phyloP scores from a whole-genome alignment of 352 stramenopile genomes.

The Albugo candida region DNA sequence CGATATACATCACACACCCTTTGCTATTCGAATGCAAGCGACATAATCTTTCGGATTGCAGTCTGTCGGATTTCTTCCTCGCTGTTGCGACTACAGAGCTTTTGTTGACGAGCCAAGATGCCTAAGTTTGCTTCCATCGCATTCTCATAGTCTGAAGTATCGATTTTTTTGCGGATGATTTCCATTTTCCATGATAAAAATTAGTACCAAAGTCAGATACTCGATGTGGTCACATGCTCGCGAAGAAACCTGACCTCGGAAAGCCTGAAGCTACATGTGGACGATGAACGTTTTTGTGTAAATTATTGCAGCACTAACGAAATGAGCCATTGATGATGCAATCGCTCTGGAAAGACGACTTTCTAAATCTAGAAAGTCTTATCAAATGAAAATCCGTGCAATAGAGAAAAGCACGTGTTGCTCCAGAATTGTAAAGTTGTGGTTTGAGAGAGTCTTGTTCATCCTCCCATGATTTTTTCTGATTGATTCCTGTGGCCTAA shows the following conservation, averaged over 20 bases:
- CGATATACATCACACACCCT: conserved; percentile 15
- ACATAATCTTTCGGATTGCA: conserved; percentile 30
- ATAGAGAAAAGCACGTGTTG: conserved; percentile 21
- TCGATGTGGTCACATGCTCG: conserved; percentile 33
- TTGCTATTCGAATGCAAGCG: conserved; percentile 40
- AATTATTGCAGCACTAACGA: conserved; percentile 85
- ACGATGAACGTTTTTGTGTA: conserved; percentile 79
- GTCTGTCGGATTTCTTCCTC: conserved; percentile 1
- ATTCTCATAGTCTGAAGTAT: neutral
- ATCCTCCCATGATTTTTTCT: conserved; percentile 93
- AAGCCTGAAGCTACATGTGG: conserved; percentile 37
- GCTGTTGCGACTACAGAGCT: conserved; percentile 9
- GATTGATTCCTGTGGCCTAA: conserved; percentile 87
- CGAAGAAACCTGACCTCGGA: conserved; percentile 69
- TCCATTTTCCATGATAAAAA: neutral
- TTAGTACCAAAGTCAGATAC: too few species aligned
- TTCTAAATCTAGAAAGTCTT: conserved; percentile 21
- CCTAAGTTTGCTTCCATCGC: conserved; percentile 12
- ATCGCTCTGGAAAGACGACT: conserved; percentile 86
- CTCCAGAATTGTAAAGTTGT: conserved; percentile 87
- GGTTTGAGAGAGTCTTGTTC: conserved; percentile 85
- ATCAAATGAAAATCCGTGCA: neutral
- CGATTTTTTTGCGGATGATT: neutral
- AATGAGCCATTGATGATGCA: neutral
- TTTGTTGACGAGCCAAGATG: conserved; percentile 37